These are phyloP conservation scores for Calonectria pauciramosa DNA, from an alignment of 2,329 filamentous ascomycete species.

Conservation along the genomic window DNA sequence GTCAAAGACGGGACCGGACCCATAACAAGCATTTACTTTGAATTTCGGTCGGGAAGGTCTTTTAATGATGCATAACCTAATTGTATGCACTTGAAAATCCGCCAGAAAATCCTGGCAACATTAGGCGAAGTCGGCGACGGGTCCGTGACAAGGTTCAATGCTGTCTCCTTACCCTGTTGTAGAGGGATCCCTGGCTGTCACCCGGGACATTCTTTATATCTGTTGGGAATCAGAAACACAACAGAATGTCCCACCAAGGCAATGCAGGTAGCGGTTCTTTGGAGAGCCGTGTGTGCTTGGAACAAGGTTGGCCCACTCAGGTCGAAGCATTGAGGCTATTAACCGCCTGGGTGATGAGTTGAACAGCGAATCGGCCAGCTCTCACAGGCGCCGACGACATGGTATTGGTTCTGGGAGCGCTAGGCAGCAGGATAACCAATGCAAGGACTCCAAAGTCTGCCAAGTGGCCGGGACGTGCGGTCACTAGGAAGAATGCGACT, in stretches of 20 bases:
- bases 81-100: conserved; percentile 12
- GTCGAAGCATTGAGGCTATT: neutral
- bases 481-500: conserved; percentile 29
- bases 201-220: conserved; percentile 25
- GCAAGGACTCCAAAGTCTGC: conserved; percentile 32
- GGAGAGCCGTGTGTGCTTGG: neutral
- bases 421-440: conserved; percentile 29
- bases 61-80: conserved; percentile 15
- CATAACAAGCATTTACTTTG: neutral
- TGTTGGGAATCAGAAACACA: conserved; percentile 4
- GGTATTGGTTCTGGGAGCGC: conserved; percentile 15
- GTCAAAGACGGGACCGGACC: neutral
- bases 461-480: conserved; percentile 31
- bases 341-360: neutral
- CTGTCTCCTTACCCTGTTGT: conserved; percentile 15
- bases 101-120: conserved; percentile 17
- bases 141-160: conserved; percentile 39
- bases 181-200: conserved; percentile 29
- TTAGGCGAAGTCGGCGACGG: conserved; percentile 42
- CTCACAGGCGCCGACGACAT: conserved; percentile 7
- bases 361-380: neutral
- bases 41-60: neutral
- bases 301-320: neutral
- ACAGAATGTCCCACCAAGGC: conserved; percentile 32
- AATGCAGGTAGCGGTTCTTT: neutral